These are phyloP conservation scores for Suillus subluteus DNA, from an alignment of 768 basidiomycete species.

Conservation along the genomic window DNA sequence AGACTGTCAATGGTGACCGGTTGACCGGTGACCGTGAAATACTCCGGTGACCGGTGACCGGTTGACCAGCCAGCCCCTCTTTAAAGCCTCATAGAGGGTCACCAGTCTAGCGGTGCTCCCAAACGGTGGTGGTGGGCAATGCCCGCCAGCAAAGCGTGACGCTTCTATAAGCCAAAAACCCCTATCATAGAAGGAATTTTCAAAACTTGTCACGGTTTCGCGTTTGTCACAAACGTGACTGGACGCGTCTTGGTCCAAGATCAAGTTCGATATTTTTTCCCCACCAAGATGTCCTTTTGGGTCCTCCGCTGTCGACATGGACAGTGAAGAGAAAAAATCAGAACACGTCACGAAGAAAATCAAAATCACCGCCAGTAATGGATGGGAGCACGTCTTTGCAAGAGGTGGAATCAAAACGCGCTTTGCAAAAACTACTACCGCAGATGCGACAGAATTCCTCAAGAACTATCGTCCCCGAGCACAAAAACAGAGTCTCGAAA, in stretches of 20 bases:
- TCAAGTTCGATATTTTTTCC: background rate
- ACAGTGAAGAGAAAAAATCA: background rate
- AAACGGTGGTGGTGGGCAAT: too few relatives aligned
- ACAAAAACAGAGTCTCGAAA: conserved; percentile 17
- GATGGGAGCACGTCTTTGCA: conserved; percentile 6
- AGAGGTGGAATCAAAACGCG: conserved; percentile 7
- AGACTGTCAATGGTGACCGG: too few relatives aligned
- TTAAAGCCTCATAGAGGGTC: too few relatives aligned
- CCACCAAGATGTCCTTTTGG: background rate
- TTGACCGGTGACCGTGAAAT: too few relatives aligned
- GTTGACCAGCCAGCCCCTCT: too few relatives aligned
- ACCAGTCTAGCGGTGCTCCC: too few relatives aligned
- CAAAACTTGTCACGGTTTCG: background rate
- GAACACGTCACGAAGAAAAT: conserved; percentile 1
- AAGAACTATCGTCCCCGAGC: background rate
- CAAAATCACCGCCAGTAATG: conserved; percentile 7
- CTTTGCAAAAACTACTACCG: background rate
- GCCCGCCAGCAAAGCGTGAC: too few relatives aligned
- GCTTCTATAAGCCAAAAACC: too few relatives aligned
- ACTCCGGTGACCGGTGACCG: too few relatives aligned
- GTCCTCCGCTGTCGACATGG: background rate
- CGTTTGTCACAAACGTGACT: conserved; percentile 6
- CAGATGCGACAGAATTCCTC: background rate
- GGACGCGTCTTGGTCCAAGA: conserved; percentile 6
- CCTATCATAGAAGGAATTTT: background rate